A percentile compares a stretch with the other conserved stretches of the same genome.
phyloP scores from a whole-genome alignment of 1,284 basidiomycete species.

The Xerocomus minutiporus region DNA sequence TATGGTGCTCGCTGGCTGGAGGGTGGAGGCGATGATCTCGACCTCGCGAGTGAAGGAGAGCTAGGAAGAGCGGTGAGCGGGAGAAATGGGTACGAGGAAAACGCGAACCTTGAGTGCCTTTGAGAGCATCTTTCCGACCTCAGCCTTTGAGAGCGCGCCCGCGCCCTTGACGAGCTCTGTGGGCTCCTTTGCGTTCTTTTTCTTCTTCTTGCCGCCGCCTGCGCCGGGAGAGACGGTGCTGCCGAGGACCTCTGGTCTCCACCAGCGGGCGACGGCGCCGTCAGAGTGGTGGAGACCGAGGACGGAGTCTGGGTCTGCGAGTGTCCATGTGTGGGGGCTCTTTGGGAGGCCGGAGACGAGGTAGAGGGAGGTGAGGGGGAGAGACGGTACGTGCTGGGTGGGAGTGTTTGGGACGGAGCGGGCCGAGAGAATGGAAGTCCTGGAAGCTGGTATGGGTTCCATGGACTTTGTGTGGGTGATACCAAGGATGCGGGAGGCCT shows the following conservation, averaged over 20 bases:
- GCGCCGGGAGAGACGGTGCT: constrained; percentile 83
- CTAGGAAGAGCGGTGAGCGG: constrained; percentile 34
- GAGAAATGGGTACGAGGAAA: constrained; percentile 1
- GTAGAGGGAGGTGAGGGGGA: constrained; percentile 77
- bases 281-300: constrained; percentile 81
- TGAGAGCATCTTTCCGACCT: constrained; percentile 82
- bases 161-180: constrained; percentile 65
- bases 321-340: constrained; percentile 88
- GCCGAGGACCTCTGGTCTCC: constrained; percentile 91
- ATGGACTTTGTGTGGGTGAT: constrained; percentile 68
- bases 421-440: constrained; percentile 71
- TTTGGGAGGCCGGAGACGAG: constrained; percentile 82
- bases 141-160: constrained; percentile 73
- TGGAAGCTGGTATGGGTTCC: constrained; percentile 76
- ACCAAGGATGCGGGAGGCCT: constrained; percentile 71
- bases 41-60: constrained; percentile 89
- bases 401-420: constrained; percentile 63
- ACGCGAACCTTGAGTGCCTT: constrained; percentile 79
- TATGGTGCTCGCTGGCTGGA: constrained; percentile 87
- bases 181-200: constrained; percentile 56
- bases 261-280: constrained; percentile 87
- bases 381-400: constrained; percentile 50
- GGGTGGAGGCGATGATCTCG: constrained; percentile 88
- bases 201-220: constrained; percentile 51
- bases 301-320: constrained; percentile 85